phyloP scores from a whole-genome alignment of 164 flowering plant genomes.

The Vitis rupestris region DNA sequence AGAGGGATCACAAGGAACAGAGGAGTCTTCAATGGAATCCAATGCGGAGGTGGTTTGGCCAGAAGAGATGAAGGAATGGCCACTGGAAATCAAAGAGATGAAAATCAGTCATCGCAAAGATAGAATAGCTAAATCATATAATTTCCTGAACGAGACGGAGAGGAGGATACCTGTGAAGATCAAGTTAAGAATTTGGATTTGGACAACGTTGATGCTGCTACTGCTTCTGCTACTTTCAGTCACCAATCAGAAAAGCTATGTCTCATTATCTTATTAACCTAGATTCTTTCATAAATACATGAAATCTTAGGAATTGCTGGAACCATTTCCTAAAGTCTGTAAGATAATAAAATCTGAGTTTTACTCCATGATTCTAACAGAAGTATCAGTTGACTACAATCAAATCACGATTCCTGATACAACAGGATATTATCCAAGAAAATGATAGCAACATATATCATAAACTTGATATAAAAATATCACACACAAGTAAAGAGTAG shows the following conservation, averaged over 20 bases:
- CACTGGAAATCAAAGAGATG: constrained; percentile 8
- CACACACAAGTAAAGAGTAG: no score
- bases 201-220: not conserved
- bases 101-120: not conserved
- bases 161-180: not conserved
- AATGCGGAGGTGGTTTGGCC: constrained; percentile 34
- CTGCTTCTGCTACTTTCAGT: constrained; percentile 8
- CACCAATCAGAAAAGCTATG: not conserved
- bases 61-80: constrained; percentile 14
- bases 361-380: not conserved
- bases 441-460: no score
- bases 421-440: no score
- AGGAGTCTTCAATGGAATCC: constrained; percentile 23
- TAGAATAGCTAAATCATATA: not conserved
- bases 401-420: no score
- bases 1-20: constrained; percentile 25
- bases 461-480: no score
- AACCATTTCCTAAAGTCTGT: not conserved
- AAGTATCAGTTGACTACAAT: no score
- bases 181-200: not conserved
- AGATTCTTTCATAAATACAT: not conserved
- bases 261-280: not conserved
- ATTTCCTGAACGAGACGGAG: not conserved
- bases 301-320: not conserved
- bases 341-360: not conserved